Base-by-base conservation (phyloP, 2,329 filamentous ascomycete species). In the Sclerotinia nivalis region DNA sequence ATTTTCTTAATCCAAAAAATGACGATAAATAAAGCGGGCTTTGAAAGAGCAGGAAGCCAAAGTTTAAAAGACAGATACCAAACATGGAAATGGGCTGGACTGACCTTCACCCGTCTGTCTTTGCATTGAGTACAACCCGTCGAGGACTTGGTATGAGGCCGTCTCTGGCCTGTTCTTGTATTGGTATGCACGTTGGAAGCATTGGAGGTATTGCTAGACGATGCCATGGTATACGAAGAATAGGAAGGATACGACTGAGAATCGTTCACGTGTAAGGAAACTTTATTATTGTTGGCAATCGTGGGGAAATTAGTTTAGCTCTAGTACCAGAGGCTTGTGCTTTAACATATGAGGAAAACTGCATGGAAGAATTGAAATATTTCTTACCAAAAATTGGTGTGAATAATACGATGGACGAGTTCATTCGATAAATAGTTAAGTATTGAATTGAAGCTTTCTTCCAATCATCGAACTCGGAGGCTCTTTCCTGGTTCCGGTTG, bases 111-210 rank as follows among this genome's bases (percentile, higher is more conserved):
- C 9, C 25, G 25, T 47, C 59, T 47, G 18, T 18, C 7, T 22
- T 47, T 61, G 59, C 59, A 61, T 49, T 61, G 43, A 13, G 25
- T 15, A 25, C 59, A 61, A 20, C 40, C 59, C 34, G n/a, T 49
- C 49, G 43, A 49, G 22, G 43, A 47, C 20, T 47, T 47, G 18
- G 43, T 61, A 47, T 61, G 40, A 20, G 58, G 4, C 47, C 40
- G 58, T 47, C 40, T 40, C 43, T 22, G 43, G 18, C 50, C 50
- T 5, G 40, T 31, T 28, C 28, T 55, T 20, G 52, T 20, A 15
- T 55, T 31, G 52, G 54, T 8, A 56, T 22, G 2, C 12, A 22
- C 22, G 20, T 20, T 22, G 12, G n/a, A 5, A 12, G 15, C 13
- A 1, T 45, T n/a, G 28, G 20, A 12, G 28, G 5, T 15, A 28